Evolutionary conservation across 345 rosid genomes (phyloP).

Genomic region (Lepidium africanum): DNA sequence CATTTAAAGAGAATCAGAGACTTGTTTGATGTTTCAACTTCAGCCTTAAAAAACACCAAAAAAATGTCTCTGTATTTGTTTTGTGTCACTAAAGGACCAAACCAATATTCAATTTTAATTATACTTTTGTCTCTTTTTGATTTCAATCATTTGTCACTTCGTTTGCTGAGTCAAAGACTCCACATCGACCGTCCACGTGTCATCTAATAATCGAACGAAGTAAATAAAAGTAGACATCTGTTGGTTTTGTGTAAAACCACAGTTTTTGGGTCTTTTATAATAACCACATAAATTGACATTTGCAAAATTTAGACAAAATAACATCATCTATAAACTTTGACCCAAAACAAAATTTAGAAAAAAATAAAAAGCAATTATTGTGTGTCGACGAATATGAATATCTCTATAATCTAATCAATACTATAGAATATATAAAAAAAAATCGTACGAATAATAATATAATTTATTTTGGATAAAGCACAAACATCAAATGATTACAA

Average conservation of each 20-base stretch:
- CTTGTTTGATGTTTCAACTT: neutral
- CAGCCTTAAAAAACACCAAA: neutral
- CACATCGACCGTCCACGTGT: constrained; percentile 15
- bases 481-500: neutral
- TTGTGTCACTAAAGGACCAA: neutral
- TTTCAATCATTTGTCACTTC: constrained; percentile 30
- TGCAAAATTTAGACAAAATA: neutral
- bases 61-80: neutral
- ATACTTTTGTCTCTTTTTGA: constrained; percentile 17
- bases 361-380: neutral
- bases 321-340: neutral
- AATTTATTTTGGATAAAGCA: neutral
- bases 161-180: constrained; percentile 11
- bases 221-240: constrained; percentile 14
- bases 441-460: neutral
- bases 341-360: neutral
- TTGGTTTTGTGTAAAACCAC: constrained; percentile 10
- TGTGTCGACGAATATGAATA: neutral
- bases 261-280: neutral
- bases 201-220: neutral
- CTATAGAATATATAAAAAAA: neutral
- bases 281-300: neutral
- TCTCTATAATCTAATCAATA: neutral
- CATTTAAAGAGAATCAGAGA: neutral
- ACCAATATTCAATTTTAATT: neutral